A percentile compares a stretch with the other conserved stretches of the same genome.
These are phyloP conservation scores for Heliamphora pulchella DNA, from an alignment of 179 eudicot species.

Conservation along the genomic window DNA sequence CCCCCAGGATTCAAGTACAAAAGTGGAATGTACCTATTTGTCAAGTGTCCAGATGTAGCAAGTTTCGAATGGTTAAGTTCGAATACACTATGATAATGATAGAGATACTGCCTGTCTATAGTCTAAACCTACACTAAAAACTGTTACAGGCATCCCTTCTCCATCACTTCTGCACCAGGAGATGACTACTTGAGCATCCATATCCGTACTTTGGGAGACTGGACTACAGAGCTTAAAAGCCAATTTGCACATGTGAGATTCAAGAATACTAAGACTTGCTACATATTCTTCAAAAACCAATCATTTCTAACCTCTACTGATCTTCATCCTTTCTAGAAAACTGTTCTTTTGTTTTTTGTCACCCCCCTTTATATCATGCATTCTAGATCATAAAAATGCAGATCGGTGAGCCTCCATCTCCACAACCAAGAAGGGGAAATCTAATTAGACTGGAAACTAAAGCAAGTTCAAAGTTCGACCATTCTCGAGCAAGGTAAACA, in stretches of 20 bases:
- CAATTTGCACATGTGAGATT: constrained; percentile 52
- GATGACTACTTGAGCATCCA: constrained; percentile 88
- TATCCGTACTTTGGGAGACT: constrained; percentile 82
- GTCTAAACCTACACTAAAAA: background rate
- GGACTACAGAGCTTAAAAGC: constrained; percentile 69
- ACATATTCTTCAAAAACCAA: too few relatives aligned
- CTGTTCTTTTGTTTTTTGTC: too few relatives aligned
- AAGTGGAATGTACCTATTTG: constrained; percentile 97
- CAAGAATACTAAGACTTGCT: too few relatives aligned
- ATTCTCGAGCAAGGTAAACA: constrained; percentile 40
- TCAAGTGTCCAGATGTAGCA: constrained; percentile 85
- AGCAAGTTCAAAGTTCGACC: constrained; percentile 31
- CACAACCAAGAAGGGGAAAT: constrained; percentile 40
- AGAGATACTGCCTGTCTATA: background rate
- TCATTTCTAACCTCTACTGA: too few relatives aligned
- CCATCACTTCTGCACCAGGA: constrained; percentile 92
- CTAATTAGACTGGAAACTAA: constrained; percentile 64
- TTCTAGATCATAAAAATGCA: constrained; percentile 26
- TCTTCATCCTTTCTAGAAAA: too few relatives aligned
- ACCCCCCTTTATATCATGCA: too few relatives aligned
- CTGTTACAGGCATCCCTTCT: constrained; percentile 83
- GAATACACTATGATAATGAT: background rate
- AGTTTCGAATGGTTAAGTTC: constrained; percentile 67
- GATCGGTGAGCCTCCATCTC: constrained; percentile 48
- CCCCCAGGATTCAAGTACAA: constrained; percentile 78